Base-by-base conservation (phyloP, 2,329 filamentous ascomycete genomes). In the Diatrype stigma region DNA sequence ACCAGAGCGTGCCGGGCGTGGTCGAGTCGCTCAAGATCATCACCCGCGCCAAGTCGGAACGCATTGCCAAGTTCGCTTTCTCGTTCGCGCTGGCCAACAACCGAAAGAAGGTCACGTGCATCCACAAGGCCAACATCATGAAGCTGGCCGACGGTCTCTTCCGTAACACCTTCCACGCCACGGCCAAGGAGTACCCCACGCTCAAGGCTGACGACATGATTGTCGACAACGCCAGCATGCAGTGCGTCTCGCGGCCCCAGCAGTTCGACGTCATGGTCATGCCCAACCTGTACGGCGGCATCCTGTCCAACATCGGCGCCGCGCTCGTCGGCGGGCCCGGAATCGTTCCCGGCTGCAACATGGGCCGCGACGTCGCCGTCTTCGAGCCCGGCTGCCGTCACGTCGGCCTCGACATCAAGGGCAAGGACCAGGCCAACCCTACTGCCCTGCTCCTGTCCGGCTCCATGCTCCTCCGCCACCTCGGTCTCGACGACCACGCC, bases 81-180 rank as follows among this genome's bases (percentile, higher is more conserved):
- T 87, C 89, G 70, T 99, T 99, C 69, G 94, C 94, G 53, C 87
- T 97, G 52, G 94, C 94, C 75, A 99, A 99, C 83, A 93, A 95
- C 84, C 86, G 94, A 71, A 93, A 95, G 82, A 97, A 97, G 88
- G 90, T 99, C 52, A 97, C 94, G 62, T 96, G 93, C 80, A 97
- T 99, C 71, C 94, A 99, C 87, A 99, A 99, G 84, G 94, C 94
- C 77, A 99, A 99, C 83, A 99, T 99, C 80, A 99, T 99, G 94
- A 99, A 99, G 84, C 83, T 99, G 53, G 93, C 92, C 72, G 94
- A 99, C 65, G 94, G 94, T 75, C 89, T 99, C 51, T 99, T 99
- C 90, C 89, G 94, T 73, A 93, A 86, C 78, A 97, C 94, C 63
- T 95, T 97, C 82, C 90, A 96, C 80, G 82, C 86, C 67, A 86